phyloP scores from a whole-genome alignment of 306 rosid genomes.

The Dryas octopetala region DNA sequence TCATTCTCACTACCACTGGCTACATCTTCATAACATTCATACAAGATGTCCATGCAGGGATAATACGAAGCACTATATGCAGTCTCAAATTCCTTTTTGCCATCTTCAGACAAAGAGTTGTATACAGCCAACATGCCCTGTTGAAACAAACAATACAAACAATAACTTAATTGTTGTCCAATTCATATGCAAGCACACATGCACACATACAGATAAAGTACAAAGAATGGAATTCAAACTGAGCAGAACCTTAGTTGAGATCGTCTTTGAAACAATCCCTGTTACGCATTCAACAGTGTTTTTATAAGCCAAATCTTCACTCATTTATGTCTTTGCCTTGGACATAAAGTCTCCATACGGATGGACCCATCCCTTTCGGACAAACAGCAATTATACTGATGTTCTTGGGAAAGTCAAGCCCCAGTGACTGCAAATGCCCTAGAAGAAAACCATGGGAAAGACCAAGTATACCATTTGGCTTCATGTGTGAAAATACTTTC shows the following conservation, averaged over 20 bases:
- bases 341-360: constrained; percentile 93
- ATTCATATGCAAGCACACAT: constrained; percentile 6
- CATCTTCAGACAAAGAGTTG: constrained; percentile 74
- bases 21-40: constrained; percentile 95
- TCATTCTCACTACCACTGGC: constrained; percentile 89
- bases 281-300: constrained; percentile 91
- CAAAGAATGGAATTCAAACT: neutral
- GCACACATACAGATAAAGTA: neutral
- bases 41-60: constrained; percentile 97
- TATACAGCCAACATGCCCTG: constrained; percentile 92
- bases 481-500: constrained; percentile 79
- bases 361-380: constrained; percentile 99
- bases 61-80: constrained; percentile 95
- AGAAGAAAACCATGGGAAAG: constrained; percentile 98
- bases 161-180: neutral
- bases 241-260: constrained; percentile 73
- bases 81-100: constrained; percentile 75
- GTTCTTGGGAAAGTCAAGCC: constrained; percentile 83
- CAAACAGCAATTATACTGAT: constrained; percentile 95
- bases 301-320: constrained; percentile 87
- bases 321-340: constrained; percentile 94
- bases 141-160: constrained; percentile 3
- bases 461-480: constrained; percentile 94
- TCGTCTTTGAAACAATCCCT: constrained; percentile 77
- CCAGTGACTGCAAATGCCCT: constrained; percentile 85